Evolutionary conservation across 2,329 filamentous ascomycete species (phyloP).

Genomic region (Hymenoscyphus salicellus): DNA sequence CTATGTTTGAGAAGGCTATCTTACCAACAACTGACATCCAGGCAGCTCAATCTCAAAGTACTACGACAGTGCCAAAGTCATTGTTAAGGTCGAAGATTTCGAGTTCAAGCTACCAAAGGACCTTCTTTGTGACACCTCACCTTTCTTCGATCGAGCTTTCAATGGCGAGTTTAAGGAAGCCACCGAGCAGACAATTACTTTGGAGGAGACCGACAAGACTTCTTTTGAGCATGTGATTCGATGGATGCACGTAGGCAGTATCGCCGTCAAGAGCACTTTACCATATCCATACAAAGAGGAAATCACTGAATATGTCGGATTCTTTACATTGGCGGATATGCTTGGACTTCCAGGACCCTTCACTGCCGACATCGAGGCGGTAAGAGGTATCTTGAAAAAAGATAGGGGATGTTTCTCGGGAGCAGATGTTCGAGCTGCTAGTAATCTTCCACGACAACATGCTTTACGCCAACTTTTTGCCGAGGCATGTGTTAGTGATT

Average conservation of each 20-base stretch:
- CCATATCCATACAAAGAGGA: background rate
- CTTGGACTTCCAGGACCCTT: constrained; percentile 17
- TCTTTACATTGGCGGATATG: constrained; percentile 15
- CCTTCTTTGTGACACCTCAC: constrained; percentile 18
- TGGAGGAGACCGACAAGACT: constrained; percentile 10
- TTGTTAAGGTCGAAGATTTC: constrained; percentile 6
- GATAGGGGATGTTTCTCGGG: constrained; percentile 1
- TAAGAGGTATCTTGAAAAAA: background rate
- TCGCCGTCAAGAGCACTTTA: constrained; percentile 3
- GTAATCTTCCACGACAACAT: background rate
- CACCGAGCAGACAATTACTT: background rate
- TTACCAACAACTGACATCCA: background rate
- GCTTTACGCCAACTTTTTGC: background rate
- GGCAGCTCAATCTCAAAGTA: constrained; percentile 7
- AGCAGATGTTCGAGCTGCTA: constrained; percentile 10
- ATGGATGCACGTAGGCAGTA: constrained; percentile 17
- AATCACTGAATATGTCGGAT: constrained; percentile 14
- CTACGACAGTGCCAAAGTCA: constrained; percentile 8
- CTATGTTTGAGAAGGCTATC: no score
- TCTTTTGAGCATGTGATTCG: constrained; percentile 18
- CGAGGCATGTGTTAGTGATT: background rate
- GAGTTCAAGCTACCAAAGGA: constrained; percentile 15
- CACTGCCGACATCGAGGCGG: constrained; percentile 3
- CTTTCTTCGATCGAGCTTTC: constrained; percentile 20
- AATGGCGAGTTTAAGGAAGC: constrained; percentile 20